These are phyloP conservation scores for Russula emetica DNA, from an alignment of 768 basidiomycete species.

Conservation along the genomic window DNA sequence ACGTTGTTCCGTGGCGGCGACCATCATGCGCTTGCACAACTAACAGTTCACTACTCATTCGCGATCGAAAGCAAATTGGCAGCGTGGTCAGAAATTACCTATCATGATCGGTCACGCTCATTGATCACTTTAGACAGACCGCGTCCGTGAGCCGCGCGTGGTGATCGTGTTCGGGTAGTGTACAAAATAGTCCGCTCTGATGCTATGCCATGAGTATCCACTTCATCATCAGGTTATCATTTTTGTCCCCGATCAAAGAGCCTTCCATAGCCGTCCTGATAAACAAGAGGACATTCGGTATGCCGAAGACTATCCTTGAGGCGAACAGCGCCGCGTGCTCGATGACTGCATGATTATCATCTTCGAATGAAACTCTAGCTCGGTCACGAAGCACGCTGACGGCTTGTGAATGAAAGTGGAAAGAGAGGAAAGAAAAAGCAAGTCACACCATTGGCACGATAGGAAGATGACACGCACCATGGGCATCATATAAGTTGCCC, in stretches of 20 bases:
- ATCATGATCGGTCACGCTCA: neutral
- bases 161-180: neutral
- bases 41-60: neutral
- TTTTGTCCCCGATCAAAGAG: neutral
- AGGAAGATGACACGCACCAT: conserved; percentile 44
- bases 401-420: conserved; percentile 53
- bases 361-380: conserved; percentile 56
- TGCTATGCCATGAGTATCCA: neutral
- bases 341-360: neutral
- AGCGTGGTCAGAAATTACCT: neutral
- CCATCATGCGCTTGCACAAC: neutral
- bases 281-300: neutral
- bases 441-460: neutral
- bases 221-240: neutral
- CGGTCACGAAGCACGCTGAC: conserved; percentile 50
- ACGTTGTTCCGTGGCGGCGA: neutral
- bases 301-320: neutral
- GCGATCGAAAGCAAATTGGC: neutral
- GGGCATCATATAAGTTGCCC: conserved; percentile 27
- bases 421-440: too few species aligned
- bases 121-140: neutral
- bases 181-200: too few species aligned
- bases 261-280: neutral
- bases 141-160: neutral
- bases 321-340: neutral